Conservation (phyloP, 805 yeast genomes). For the Candida bentonensis region DNA sequence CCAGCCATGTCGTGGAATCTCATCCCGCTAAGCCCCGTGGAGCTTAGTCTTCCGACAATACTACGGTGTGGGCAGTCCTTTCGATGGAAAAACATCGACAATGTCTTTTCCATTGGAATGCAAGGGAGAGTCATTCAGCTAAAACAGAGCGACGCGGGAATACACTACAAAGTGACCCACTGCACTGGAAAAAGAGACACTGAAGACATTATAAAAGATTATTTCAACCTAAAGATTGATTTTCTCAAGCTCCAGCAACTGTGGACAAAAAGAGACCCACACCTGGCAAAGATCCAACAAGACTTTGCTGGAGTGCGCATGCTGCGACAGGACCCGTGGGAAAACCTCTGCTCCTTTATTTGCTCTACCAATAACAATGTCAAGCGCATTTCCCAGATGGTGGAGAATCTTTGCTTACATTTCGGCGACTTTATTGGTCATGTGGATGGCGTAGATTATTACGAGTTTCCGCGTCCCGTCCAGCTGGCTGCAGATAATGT, state of each 20-base stretch:
- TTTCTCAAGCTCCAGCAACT: slow-evolving; percentile 37
- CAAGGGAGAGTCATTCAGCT: slow-evolving; percentile 49
- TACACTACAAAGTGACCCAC: slow-evolving; percentile 40
- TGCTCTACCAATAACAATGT: slow-evolving; percentile 95
- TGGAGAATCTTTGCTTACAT: slow-evolving; percentile 55
- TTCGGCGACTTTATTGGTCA: slow-evolving; percentile 51
- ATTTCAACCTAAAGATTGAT: slow-evolving; percentile 53
- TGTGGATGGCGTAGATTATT: slow-evolving; percentile 41
- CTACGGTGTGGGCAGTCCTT: slow-evolving; percentile 80
- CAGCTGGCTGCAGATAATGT: slow-evolving; percentile 29
- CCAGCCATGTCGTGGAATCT: slow-evolving; percentile 12
- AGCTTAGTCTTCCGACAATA: slow-evolving; percentile 48
- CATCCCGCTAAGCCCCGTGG: slow-evolving; percentile 20
- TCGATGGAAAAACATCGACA: slow-evolving; percentile 54
- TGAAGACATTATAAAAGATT: slow-evolving; percentile 38
- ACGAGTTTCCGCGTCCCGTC: slow-evolving; percentile 62
- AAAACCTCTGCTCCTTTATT: slow-evolving; percentile 74
- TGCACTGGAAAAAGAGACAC: slow-evolving; percentile 13
- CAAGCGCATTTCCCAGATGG: slow-evolving; percentile 85
- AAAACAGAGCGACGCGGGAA: slow-evolving; percentile 36
- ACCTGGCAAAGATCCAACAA: slow-evolving; percentile 25
- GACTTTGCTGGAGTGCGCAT: slow-evolving; percentile 62
- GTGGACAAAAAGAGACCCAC: slow-evolving; percentile 48
- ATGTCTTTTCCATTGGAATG: slow-evolving; percentile 39
- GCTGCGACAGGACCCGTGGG: slow-evolving; percentile 95